Evolutionary conservation across 2,329 filamentous ascomycete species (phyloP).

Genomic region (Clathrospora elynae): DNA sequence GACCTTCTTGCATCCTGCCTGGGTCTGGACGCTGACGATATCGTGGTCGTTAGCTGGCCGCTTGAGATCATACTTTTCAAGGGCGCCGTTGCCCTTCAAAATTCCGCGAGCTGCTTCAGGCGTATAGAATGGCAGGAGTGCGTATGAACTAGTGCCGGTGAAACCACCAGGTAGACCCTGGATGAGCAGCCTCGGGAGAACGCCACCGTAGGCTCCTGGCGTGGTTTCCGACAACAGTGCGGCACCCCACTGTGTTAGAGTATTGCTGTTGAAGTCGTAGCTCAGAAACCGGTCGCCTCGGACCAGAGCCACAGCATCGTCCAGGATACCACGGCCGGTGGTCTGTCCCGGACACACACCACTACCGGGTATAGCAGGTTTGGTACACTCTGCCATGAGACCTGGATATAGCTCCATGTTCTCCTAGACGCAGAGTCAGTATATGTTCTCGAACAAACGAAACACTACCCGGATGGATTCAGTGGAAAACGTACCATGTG

Average conservation of each 20-base stretch:
- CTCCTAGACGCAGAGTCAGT: too few relatives aligned
- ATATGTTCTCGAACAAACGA: too few relatives aligned
- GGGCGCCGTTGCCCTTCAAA: slow-evolving; percentile 53
- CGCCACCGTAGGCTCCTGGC: slow-evolving; percentile 54
- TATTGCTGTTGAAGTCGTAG: slow-evolving; percentile 60
- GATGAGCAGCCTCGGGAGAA: slow-evolving; percentile 52
- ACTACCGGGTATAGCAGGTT: slow-evolving; percentile 70
- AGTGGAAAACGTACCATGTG: too few relatives aligned
- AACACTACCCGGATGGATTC: too few relatives aligned
- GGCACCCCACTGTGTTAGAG: slow-evolving; percentile 56
- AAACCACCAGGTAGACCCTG: slow-evolving; percentile 55
- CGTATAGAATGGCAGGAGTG: slow-evolving; percentile 58
- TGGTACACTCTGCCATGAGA: slow-evolving; percentile 75
- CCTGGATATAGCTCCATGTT: slow-evolving; percentile 80
- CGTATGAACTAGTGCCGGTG: slow-evolving; percentile 57
- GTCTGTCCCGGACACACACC: slow-evolving; percentile 72
- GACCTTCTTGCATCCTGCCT: slow-evolving; percentile 56
- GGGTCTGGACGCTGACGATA: slow-evolving; percentile 56
- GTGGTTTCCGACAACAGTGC: slow-evolving; percentile 49
- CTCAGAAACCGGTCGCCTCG: slow-evolving; percentile 79
- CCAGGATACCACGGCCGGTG: slow-evolving; percentile 74
- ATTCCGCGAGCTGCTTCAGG: slow-evolving; percentile 56
- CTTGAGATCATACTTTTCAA: slow-evolving; percentile 54
- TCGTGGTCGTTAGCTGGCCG: slow-evolving; percentile 50
- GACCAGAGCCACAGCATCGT: slow-evolving; percentile 75